These are phyloP conservation scores for Sugiyamaella xylanicola DNA, from an alignment of 1,139 yeast species.

Conservation along the genomic window DNA sequence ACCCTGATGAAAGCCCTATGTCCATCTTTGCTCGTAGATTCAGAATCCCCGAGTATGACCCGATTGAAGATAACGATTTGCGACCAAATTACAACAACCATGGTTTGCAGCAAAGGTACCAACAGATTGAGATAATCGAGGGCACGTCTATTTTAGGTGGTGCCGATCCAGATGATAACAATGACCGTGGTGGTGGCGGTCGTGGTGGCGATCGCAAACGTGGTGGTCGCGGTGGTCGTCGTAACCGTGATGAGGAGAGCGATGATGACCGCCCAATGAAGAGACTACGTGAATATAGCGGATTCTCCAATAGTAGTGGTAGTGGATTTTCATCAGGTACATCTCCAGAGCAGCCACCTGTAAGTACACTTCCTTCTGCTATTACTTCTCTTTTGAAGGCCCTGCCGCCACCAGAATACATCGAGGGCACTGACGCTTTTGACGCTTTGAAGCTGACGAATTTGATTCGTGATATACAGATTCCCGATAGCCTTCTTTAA, in stretches of 20 bases:
- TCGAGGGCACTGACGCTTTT: conserved; percentile 36
- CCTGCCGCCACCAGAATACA: conserved; percentile 39
- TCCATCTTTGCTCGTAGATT: conserved; percentile 45
- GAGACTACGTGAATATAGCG: conserved; percentile 19
- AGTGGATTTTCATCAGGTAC: conserved; percentile 12
- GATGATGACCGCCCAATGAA: conserved; percentile 25
- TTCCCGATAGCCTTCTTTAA: conserved; percentile 25
- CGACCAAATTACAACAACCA: conserved; percentile 22
- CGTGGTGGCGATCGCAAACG: conserved; percentile 15
- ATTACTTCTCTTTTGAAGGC: conserved; percentile 34
- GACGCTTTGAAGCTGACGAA: conserved; percentile 32
- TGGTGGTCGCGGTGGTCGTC: conserved; percentile 13
- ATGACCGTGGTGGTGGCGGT: conserved; percentile 7
- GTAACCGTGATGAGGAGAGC: conserved; percentile 12
- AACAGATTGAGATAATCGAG: conserved; percentile 16
- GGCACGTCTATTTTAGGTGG: conserved; percentile 12
- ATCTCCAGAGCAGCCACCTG: conserved; percentile 17
- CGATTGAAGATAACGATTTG: conserved; percentile 50
- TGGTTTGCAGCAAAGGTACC: conserved; percentile 10
- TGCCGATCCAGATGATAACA: conserved; percentile 12
- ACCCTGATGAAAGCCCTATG: conserved; percentile 51
- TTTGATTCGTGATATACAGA: conserved; percentile 28
- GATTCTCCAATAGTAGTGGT: conserved; percentile 13
- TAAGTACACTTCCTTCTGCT: conserved; percentile 30
- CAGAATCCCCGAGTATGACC: conserved; percentile 47